Base-by-base conservation (phyloP, 2,329 filamentous ascomycete genomes). In the Botryotinia globosa region DNA sequence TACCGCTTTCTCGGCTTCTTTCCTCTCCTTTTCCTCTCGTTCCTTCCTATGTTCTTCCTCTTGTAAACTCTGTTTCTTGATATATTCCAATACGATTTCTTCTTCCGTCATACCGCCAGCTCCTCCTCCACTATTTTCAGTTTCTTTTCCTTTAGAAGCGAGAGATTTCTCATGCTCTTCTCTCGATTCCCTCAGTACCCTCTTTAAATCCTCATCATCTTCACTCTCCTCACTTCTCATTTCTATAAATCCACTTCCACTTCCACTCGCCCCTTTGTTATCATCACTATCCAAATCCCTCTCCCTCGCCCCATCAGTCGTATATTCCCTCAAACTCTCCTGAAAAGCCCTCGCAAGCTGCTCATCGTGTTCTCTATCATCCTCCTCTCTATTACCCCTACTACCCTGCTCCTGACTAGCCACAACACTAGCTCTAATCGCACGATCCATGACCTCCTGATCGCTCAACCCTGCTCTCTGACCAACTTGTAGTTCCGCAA, bases 51-150 rank as follows among this genome's bases (percentile, higher is more conserved):
- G 82, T 79, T 90, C 85, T 76, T 90, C 90, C 81, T 95, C 92
- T 0, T 87, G 85, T 59, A 93, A 79, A 80, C 91, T 94, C 83
- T 94, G 91, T 83, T 90, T 91, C 85, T 91, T 92, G 58, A 94
- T 86, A 80, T 93, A 94, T 77, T 94, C 91, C 79, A 94, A 81
- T 14, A 94, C 88, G 73, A 92, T 89, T 72, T 93, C 88, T 79
- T 94, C 91, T 78, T 94, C 92, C 0, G 85, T 87, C 78, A 72
- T 51, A 20, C 64, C 44, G 10, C 44, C 42, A 4, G 45, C 34
- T 42, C 48, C 34, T 32, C 48, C 58, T 25, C 4, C 22, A 39
- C 48, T 34, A 22, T 54, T 71, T 10, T 54, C 45, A 12, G 16
- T 67, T 22, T 67, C 51, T 32, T 56, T 70, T 9, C 14, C 48